A percentile compares a stretch with the other conserved stretches of the same genome.
phyloP scores from a whole-genome alignment of 495 filamentous ascomycete genomes.

The Parachaetomium inaequale region DNA sequence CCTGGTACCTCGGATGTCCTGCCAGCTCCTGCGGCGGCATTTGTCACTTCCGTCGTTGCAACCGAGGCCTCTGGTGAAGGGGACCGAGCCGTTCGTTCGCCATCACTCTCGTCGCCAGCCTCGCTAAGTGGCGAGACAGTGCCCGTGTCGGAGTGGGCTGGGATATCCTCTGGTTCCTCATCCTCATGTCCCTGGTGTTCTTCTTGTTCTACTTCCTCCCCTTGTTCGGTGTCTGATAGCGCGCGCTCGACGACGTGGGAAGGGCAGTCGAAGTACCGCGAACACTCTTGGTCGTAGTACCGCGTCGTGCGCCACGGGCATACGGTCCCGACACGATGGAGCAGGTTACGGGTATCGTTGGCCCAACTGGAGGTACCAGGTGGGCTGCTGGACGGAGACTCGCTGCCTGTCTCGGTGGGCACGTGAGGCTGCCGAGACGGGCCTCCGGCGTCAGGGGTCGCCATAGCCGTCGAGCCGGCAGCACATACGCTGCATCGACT shows the following conservation, averaged over 20 bases:
- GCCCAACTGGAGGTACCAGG: conserved; percentile 20
- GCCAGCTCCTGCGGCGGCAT: not conserved
- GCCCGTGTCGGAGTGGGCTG: conserved; percentile 4
- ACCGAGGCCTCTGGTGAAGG: conserved; percentile 2
- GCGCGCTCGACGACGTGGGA: conserved; percentile 35
- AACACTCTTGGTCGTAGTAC: conserved; percentile 41
- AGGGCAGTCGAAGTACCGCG: conserved; percentile 45
- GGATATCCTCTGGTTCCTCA: conserved; percentile 2
- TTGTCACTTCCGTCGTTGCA: not conserved
- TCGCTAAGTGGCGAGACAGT: conserved; percentile 21
- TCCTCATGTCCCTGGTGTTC: conserved; percentile 1
- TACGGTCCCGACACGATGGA: not conserved
- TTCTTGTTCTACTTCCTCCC: conserved; percentile 9
- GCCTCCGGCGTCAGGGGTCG: conserved; percentile 20
- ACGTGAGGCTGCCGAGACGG: conserved; percentile 9
- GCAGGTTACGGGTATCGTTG: not conserved
- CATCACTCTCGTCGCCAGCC: conserved; percentile 5
- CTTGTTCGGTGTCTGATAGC: conserved; percentile 22
- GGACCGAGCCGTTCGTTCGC: not conserved
- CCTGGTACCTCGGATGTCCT: not conserved
- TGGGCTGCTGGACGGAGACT: conserved; percentile 5
- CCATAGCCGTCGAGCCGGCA: conserved; percentile 17
- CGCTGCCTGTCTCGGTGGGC: not conserved
- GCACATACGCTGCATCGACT: not conserved
- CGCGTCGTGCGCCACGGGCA: conserved; percentile 36